Evolutionary conservation across 1,284 basidiomycete species (phyloP), one percentile per base, ranked within the genome.

Genomic region (Chalciporus sp.): DNA sequence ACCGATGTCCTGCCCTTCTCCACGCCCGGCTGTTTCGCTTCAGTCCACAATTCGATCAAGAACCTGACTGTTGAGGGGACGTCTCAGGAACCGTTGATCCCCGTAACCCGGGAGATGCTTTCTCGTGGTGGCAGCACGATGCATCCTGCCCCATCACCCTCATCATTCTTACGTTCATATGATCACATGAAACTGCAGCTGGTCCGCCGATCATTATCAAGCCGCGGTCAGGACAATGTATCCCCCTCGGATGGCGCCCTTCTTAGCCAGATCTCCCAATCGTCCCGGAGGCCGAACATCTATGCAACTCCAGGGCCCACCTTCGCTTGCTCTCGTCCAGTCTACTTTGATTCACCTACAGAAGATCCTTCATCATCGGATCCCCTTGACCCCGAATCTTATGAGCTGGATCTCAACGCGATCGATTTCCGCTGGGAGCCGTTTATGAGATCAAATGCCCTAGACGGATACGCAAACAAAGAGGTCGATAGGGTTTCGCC

Each of bases 371-470:
- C 74, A 27, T 61, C 66, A 39, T 78, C 75, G 50, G 78, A 80
- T 63, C 69, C 75, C 53, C 59, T 71, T 33, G 63, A 72, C 29
- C 62, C 69, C 47, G 69, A 68, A 49, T 69, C 67, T 50, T 71
- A 65, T 43, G 61, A 67, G 20, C 52, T 76, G 47, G 74, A 77
- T 62, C 68, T 72, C 46, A 65, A 70, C 5, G 59, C 62, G 5
- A 67, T 85, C 4, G 79, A 81, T 59, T 88, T 88, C 59, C 74
- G 65, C 49, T 86, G 85, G 85, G 68, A 70, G 46, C 77, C 78
- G 14, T 69, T 71, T 54, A 50, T 68, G 53, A 58, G 57, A 47
- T 69, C 58, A 44, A 47, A 60, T 53, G 14, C 40, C 47, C 53
- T 45, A 44, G 60, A 56, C 45, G 46, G 42, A 9, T 29, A 49